Base-by-base conservation (phyloP, 2,329 filamentous ascomycete species). In the Trichophaea hybrida region DNA sequence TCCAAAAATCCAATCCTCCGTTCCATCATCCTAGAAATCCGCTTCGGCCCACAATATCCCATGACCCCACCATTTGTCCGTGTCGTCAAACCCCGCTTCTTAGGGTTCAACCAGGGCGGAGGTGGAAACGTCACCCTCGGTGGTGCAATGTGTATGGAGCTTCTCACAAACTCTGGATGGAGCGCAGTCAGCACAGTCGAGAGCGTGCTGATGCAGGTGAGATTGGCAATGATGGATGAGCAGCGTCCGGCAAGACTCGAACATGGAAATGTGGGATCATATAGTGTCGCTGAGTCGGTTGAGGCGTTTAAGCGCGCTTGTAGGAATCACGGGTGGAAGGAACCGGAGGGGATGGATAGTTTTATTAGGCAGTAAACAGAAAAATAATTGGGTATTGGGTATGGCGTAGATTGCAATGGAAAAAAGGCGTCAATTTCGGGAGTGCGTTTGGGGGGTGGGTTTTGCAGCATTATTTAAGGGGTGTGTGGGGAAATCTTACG, bases 41-140 rank as follows among this genome's bases (percentile, higher is more conserved):
- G 88, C 1, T 95, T 94, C 68, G 82, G 86, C 1, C 76, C 80
- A 12, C 78, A 84, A 53, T 94, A 83, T 65, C 90, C 90, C 0
- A 80, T 85, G 69, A 78, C 80, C 0, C 90, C 90, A 2, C 90
- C 90, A 0, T 94, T 95, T 68, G 80, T 94, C 33, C 83, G 90
- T 5, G 82, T 95, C 13, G 78, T 95, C 57, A 81, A 85, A 5
- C 90, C 90, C 1, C 83, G 84, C 4, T 91, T 95, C 70, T 71
- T 91, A 17, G 76, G 80, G 1, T 91, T 91, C 68, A 70, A 74
- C 32, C 67, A 75, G 4, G 88, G 88, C 4, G 90, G 89, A 17
- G 90, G 90, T 31, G 89, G 89, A 0, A 87, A 95, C 70, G 84
- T 96, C 61, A 94, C 90, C 0, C 74, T 77, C 1, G 90, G 90